Percentiles rank a stretch among this genome's conserved stretches.
Evolutionary conservation across 2,329 filamentous ascomycete genomes (phyloP).

Genomic region (Keithomyces neogunnii): DNA sequence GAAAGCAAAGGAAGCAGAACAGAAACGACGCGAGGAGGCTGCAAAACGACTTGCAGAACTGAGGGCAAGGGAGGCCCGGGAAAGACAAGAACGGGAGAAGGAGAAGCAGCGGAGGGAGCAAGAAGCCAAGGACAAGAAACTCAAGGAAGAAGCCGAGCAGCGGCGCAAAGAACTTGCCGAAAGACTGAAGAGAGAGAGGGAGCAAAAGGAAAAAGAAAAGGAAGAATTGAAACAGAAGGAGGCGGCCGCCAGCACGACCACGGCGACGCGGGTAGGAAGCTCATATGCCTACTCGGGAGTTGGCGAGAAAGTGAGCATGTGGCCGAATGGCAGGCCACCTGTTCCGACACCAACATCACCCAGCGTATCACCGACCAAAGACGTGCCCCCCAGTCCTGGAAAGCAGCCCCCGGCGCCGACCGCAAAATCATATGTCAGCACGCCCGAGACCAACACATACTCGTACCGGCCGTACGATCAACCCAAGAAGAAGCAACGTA

Average conservation of each 20-base stretch:
- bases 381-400: constrained; percentile 18
- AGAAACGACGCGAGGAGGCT: constrained; percentile 49
- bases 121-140: constrained; percentile 26
- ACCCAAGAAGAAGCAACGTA: constrained; percentile 48
- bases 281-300: constrained; percentile 57
- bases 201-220: constrained; percentile 31
- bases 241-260: constrained; percentile 23
- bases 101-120: constrained; percentile 28
- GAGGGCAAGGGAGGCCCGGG: constrained; percentile 46
- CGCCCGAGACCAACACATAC: constrained; percentile 55
- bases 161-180: constrained; percentile 14
- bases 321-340: constrained; percentile 53
- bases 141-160: constrained; percentile 26
- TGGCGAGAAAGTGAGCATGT: constrained; percentile 62
- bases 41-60: constrained; percentile 44
- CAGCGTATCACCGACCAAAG: constrained; percentile 18
- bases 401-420: constrained; percentile 38
- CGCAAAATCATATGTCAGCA: constrained; percentile 48
- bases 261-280: constrained; percentile 33
- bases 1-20: constrained; percentile 51
- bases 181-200: constrained; percentile 18
- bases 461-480: constrained; percentile 74
- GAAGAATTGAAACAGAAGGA: constrained; percentile 36
- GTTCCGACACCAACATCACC: constrained; percentile 18
- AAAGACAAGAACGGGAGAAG: constrained; percentile 33